These are phyloP conservation scores for Drechslera avenae DNA, from an alignment of 2,329 filamentous ascomycete species.

Conservation along the genomic window DNA sequence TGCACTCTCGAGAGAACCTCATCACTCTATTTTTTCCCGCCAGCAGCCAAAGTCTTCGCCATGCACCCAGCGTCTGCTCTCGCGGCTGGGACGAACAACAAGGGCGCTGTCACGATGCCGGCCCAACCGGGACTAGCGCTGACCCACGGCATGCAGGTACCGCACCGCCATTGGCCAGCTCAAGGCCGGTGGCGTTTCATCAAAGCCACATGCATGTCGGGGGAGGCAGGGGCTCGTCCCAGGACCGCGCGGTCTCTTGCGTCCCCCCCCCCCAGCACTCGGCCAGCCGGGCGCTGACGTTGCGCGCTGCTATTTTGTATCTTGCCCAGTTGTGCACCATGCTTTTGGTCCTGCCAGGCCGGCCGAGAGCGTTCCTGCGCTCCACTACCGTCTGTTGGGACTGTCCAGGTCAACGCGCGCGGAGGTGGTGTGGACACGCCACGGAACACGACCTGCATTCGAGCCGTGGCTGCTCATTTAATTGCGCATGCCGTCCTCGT, in stretches of 20 bases:
- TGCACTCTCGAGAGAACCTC: too few species aligned
- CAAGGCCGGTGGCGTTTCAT: conserved; percentile 8
- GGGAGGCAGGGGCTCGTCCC: not conserved
- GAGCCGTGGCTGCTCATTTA: conserved; percentile 5
- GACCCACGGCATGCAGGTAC: conserved; percentile 11
- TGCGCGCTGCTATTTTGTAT: not conserved
- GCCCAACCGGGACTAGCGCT: not conserved
- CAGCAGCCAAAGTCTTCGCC: not conserved
- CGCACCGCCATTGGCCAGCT: conserved; percentile 1
- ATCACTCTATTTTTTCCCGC: too few species aligned
- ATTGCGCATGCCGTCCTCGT: not conserved
- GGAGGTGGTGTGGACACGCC: not conserved
- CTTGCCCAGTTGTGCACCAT: not conserved
- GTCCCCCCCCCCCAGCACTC: not conserved
- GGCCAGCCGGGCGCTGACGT: conserved; percentile 5
- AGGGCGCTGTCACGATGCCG: conserved; percentile 2
- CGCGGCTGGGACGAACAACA: not conserved
- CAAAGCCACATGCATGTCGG: conserved; percentile 6
- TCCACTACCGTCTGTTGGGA: conserved; percentile 10
- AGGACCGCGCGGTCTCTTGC: conserved; percentile 9
- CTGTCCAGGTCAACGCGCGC: not conserved
- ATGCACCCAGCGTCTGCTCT: not conserved
- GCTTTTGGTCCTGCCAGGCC: conserved; percentile 6
- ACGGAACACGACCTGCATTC: too few species aligned
- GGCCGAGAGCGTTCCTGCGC: conserved; percentile 9